A percentile compares a stretch with the other conserved stretches of the same genome.
phyloP scores from a whole-genome alignment of 768 basidiomycete species.

The Macrolepiota fuliginosa region DNA sequence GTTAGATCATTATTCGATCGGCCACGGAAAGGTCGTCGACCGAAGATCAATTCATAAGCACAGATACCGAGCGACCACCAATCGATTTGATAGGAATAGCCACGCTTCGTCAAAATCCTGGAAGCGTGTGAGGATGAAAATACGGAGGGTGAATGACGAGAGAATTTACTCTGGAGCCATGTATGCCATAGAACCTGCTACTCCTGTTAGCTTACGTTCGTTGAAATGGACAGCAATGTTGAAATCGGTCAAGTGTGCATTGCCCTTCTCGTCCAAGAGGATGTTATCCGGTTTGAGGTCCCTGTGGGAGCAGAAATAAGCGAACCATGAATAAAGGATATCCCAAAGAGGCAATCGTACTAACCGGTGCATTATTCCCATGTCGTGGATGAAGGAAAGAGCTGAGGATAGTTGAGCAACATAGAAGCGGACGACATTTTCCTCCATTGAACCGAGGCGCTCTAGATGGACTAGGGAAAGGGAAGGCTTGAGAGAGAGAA shows the following conservation, averaged over 20 bases:
- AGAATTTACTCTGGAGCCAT: conserved; percentile 81
- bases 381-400: conserved; percentile 87
- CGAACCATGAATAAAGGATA: conserved; percentile 18
- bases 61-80: conserved; percentile 98
- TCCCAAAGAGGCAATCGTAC: conserved; percentile 25
- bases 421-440: conserved; percentile 83
- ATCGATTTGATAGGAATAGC: conserved; percentile 92
- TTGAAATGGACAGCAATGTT: conserved; percentile 98
- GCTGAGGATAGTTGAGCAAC: conserved; percentile 88
- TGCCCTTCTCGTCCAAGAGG: conserved; percentile 90
- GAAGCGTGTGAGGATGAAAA: conserved; percentile 11
- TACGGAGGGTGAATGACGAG: background rate
- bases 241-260: conserved; percentile 97
- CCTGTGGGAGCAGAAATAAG: conserved; percentile 35
- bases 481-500: conserved; percentile 13
- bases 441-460: conserved; percentile 67
- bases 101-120: conserved; percentile 84
- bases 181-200: conserved; percentile 98
- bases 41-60: conserved; percentile 89
- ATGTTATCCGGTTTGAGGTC: conserved; percentile 99
- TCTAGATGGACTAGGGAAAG: conserved; percentile 77
- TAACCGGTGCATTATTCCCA: conserved; percentile 94
- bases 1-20: conserved; percentile 92
- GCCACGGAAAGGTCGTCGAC: conserved; percentile 89
- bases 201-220: conserved; percentile 82